Conservation (phyloP, 1,284 basidiomycete genomes). For the Apiotrichum akiyoshidainum region DNA sequence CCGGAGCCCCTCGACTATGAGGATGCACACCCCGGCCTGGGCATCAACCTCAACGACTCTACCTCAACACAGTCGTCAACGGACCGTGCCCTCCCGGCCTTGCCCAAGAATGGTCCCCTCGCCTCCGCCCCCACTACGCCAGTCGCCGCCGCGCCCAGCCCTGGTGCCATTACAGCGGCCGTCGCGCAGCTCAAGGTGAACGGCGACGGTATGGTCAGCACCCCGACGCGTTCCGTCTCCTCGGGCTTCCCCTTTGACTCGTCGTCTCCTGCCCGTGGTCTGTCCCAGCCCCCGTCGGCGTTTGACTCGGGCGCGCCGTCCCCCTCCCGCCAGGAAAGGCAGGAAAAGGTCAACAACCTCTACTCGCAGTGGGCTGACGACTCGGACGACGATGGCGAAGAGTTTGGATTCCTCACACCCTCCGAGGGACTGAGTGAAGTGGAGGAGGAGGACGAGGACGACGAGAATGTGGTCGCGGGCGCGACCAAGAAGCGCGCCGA, state of each 20-base stretch:
- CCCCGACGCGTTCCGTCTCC: neutral
- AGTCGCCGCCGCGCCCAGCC: neutral
- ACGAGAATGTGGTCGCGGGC: slow-evolving; percentile 3
- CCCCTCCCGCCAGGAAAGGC: neutral
- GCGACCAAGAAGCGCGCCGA: neutral
- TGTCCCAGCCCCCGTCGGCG: neutral
- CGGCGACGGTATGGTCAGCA: neutral
- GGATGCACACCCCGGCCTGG: neutral
- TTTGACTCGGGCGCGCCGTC: neutral
- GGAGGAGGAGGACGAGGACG: slow-evolving; percentile 47
- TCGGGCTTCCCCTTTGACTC: slow-evolving; percentile 1
- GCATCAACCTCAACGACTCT: neutral
- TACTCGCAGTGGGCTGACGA: slow-evolving; percentile 48
- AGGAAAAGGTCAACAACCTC: slow-evolving; percentile 15
- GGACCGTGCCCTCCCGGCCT: neutral
- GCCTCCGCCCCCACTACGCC: too few relatives aligned
- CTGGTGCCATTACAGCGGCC: neutral
- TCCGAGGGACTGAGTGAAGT: slow-evolving; percentile 50
- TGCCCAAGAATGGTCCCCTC: neutral
- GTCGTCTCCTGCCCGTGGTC: neutral
- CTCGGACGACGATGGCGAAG: slow-evolving; percentile 35
- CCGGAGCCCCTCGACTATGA: neutral
- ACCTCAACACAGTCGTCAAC: neutral
- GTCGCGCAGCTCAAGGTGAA: slow-evolving; percentile 3
- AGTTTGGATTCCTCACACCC: slow-evolving; percentile 45